Evolutionary conservation across 305 asterid species (phyloP), one percentile per base, ranked within the genome.

Genomic region (Fraxinus ornus): DNA sequence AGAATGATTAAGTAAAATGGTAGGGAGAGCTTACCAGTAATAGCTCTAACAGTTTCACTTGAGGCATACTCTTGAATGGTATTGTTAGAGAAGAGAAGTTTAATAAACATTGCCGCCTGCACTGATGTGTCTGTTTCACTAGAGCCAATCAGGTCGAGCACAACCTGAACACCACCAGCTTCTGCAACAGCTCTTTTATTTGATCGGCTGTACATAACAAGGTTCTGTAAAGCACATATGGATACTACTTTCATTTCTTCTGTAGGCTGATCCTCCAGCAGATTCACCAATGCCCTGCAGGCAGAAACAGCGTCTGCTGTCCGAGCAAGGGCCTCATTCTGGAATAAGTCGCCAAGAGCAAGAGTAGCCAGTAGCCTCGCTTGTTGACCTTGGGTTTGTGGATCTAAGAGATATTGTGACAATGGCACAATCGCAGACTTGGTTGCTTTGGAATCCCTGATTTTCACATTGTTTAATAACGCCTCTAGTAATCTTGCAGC

Each of bases 161-260:
- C 98, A 84, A 93, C 98, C 91, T 97, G 99, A 80, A 97, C 99
- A 13, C 99, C 99, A 80, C 99, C 99, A 72, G 98, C 99, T 93
- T 97, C 99, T 15, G 99, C 99, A 86, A 97, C 99, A 1, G 99
- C 99, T 89, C 99, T 90, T 88, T 93, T 95, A 84, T 97, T 97
- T 55, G 94, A 97, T 83, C 98, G 86, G 86, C 98, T 95, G 89
- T 97, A 90, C 98, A 95, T 94, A 52, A 95, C 99, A 77, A 97
- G 97, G 87, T 97, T 97, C 93, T 97, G 99, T 80, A 97, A 85
- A 76, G 99, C 94, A 84, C 99, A 97, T 85, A 97, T 93, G 76
- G 99, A 97, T 6, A 97, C 98, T 10, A 97, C 99, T 89, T 97
- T 97, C 98, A 95, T 97, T 88, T 95, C 99, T 90, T 97, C 99